These are phyloP conservation scores for Waltergamsia citrina DNA, from an alignment of 2,329 filamentous ascomycete species.

Conservation along the genomic window DNA sequence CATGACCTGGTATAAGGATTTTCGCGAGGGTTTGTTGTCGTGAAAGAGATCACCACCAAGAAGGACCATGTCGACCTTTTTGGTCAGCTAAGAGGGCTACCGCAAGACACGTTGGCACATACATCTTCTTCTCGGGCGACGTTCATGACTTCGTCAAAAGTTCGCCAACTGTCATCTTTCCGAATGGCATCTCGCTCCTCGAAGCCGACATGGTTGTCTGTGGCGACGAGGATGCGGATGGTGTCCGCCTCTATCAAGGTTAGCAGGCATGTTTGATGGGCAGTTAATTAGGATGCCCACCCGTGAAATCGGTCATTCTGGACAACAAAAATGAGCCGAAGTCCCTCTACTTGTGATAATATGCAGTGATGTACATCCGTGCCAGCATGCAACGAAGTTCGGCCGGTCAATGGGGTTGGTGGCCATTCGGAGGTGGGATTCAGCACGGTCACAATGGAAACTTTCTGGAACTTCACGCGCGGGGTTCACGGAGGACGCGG, in stretches of 20 bases:
- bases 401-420: too few species aligned
- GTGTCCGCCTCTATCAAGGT: constrained; percentile 57
- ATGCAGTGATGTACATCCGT: too few species aligned
- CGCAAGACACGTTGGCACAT: constrained; percentile 9
- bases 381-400: too few species aligned
- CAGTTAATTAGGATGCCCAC: not conserved
- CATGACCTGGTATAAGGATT: constrained; percentile 97
- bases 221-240: constrained; percentile 88
- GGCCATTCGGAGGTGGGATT: too few species aligned
- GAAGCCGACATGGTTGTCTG: constrained; percentile 96
- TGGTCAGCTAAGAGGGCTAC: not conserved
- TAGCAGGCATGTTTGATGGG: too few species aligned
- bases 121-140: constrained; percentile 77
- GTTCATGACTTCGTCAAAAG: constrained; percentile 91
- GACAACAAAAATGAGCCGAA: too few species aligned
- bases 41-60: constrained; percentile 94
- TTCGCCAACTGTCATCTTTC: constrained; percentile 95
- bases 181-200: constrained; percentile 87
- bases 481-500: constrained; percentile 3
- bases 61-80: constrained; percentile 84
- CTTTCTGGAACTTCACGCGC: not conserved
- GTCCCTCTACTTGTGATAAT: too few species aligned
- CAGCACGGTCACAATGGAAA: too few species aligned
- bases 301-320: constrained; percentile 6
- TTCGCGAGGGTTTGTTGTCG: constrained; percentile 93